These are phyloP conservation scores for Inonotus obliquus DNA, from an alignment of 1,284 basidiomycete species.

Conservation along the genomic window DNA sequence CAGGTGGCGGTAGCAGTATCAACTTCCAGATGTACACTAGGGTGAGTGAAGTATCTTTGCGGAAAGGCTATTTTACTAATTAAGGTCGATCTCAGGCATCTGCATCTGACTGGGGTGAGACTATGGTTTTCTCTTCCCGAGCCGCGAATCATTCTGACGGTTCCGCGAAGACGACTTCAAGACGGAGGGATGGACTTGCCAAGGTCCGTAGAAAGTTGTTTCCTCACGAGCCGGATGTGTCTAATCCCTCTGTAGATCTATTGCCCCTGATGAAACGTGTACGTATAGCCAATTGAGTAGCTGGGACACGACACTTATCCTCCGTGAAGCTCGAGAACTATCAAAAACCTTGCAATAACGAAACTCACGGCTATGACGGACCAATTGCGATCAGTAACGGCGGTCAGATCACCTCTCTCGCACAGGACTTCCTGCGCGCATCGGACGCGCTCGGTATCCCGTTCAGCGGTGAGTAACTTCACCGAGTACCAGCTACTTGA, in stretches of 20 bases:
- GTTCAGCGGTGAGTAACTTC: conserved; percentile 48
- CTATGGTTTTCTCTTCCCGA: conserved; percentile 17
- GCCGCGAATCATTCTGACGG: background rate
- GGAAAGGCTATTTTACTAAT: conserved; percentile 11
- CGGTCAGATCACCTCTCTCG: conserved; percentile 54
- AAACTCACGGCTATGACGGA: conserved; percentile 64
- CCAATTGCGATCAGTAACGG: conserved; percentile 70
- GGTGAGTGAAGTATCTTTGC: conserved; percentile 29
- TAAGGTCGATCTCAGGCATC: conserved; percentile 40
- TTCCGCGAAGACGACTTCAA: conserved; percentile 60
- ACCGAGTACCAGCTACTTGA: background rate
- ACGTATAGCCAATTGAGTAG: conserved; percentile 16
- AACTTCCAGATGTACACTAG: conserved; percentile 65
- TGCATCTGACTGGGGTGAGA: conserved; percentile 61
- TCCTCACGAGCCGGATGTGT: background rate
- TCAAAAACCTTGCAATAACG: conserved; percentile 56
- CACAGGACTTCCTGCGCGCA: conserved; percentile 66
- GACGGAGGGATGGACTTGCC: conserved; percentile 59
- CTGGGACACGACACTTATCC: background rate
- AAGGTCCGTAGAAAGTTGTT: conserved; percentile 37
- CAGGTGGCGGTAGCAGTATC: conserved; percentile 57
- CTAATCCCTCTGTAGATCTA: conserved; percentile 39
- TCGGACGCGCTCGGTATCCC: conserved; percentile 59
- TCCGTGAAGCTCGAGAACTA: conserved; percentile 58
- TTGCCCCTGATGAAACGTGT: conserved; percentile 68